Base-by-base conservation (phyloP, 805 yeast genomes). In the Candida boleticola region DNA sequence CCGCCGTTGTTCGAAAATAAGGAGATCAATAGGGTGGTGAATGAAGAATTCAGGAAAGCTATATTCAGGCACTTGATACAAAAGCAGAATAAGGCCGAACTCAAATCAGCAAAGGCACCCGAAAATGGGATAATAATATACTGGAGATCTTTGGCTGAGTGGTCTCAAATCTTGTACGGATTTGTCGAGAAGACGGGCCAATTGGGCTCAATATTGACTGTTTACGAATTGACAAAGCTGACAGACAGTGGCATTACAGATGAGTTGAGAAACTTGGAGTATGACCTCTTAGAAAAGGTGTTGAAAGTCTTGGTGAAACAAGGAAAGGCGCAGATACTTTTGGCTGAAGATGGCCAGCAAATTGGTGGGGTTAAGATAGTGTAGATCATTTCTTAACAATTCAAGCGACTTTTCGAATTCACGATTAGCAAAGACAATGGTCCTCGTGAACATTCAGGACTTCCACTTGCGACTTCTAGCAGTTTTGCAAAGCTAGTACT, bases 361-460 rank as follows among this genome's bases (percentile, higher is more conserved):
- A 76, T 85, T 18, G 84, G 83, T 2, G 98, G 96, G 18, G 85
- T 90, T 3, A 92, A 92, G 63, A 74, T 82, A 21, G 77, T 77
- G 23, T 80, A 55, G 11, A 23, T 23, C n/a, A n/a, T n/a, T n/a
- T n/a, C n/a, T n/a, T n/a, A n/a, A n/a, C n/a, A n/a, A n/a, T n/a
- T n/a, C n/a, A n/a, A 56, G 7, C 20, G n/a, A n/a, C n/a, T n/a
- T n/a, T n/a, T n/a, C n/a, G n/a, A n/a, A n/a, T n/a, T n/a, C n/a
- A n/a, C n/a, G n/a, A n/a, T n/a, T n/a, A n/a, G n/a, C n/a, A n/a
- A n/a, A n/a, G n/a, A n/a, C n/a, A n/a, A n/a, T n/a, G n/a, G n/a
- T n/a, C n/a, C n/a, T n/a, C n/a, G n/a, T n/a, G n/a, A n/a, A n/a
- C n/a, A n/a, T n/a, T n/a, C n/a, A n/a, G n/a, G n/a, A n/a, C n/a